Evolutionary conservation across 805 yeast species (phyloP).

Genomic region (Lipomyces japonicus): DNA sequence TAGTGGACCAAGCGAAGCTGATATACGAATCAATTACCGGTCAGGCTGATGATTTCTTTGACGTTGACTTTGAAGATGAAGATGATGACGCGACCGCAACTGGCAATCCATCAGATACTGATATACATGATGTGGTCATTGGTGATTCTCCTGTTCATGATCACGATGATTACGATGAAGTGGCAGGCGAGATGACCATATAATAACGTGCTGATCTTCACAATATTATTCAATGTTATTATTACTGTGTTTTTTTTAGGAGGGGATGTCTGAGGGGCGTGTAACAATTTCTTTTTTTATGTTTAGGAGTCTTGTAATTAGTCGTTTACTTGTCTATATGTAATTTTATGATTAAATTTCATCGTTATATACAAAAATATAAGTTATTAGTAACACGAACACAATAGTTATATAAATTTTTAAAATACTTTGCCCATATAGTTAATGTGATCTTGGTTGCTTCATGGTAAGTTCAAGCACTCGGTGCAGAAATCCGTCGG

Average conservation of each 20-base stretch:
- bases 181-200: slow-evolving; percentile 29
- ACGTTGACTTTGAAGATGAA: slow-evolving; percentile 93
- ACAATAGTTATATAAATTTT: no score
- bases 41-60: slow-evolving; percentile 91
- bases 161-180: slow-evolving; percentile 19
- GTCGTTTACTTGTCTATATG: not conserved
- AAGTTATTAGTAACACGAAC: no score
- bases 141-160: slow-evolving; percentile 9
- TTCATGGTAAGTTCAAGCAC: slow-evolving; percentile 66
- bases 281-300: not conserved
- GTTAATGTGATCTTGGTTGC: slow-evolving; percentile 66
- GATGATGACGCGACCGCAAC: slow-evolving; percentile 49
- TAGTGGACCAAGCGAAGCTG: slow-evolving; percentile 72
- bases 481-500: slow-evolving; percentile 84
- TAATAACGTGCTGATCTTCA: not conserved
- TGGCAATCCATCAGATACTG: slow-evolving; percentile 12
- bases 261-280: no score
- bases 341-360: not conserved
- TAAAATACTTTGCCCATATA: no score
- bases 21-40: slow-evolving; percentile 81
- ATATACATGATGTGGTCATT: slow-evolving; percentile 3
- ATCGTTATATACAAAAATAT: no score
- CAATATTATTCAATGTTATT: not conserved
- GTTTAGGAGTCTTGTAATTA: not conserved
- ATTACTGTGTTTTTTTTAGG: not conserved